Conservation (phyloP, 1,284 basidiomycete genomes). For the Ganoderma lucidum region DNA sequence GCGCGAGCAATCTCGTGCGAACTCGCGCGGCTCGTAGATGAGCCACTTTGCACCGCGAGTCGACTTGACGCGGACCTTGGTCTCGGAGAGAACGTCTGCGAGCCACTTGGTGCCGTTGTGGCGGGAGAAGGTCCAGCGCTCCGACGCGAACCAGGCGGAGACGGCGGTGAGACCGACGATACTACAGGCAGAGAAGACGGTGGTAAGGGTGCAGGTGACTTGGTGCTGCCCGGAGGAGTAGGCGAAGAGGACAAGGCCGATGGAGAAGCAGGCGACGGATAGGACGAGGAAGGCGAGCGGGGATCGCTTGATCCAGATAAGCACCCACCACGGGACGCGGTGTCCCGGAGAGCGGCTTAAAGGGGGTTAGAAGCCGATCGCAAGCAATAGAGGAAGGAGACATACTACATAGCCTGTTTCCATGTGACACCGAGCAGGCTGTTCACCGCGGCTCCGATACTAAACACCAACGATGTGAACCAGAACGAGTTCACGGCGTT, state of each 20-base stretch:
- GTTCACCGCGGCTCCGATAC: conserved; percentile 79
- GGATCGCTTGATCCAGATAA: conserved; percentile 83
- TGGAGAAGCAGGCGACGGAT: conserved; percentile 76
- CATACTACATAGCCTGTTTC: conserved; percentile 84
- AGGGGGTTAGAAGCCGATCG: conserved; percentile 3
- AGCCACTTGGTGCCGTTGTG: conserved; percentile 82
- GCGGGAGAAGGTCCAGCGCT: conserved; percentile 73
- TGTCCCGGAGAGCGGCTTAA: conserved; percentile 62
- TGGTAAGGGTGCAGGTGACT: conserved; percentile 74
- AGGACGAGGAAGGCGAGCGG: conserved; percentile 77
- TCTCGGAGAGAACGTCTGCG: conserved; percentile 63
- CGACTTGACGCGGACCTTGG: conserved; percentile 41
- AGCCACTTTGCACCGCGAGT: conserved; percentile 47
- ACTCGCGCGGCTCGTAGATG: conserved; percentile 38
- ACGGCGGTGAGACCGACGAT: conserved; percentile 79
- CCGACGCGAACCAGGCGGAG: conserved; percentile 80
- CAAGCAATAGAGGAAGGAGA: conserved; percentile 34
- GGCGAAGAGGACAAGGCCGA: conserved; percentile 71
- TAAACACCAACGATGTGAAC: conserved; percentile 80
- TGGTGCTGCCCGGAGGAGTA: conserved; percentile 68
- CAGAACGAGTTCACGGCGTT: conserved; percentile 74
- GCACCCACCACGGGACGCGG: conserved; percentile 82
- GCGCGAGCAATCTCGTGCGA: conserved; percentile 32
- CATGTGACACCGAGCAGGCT: conserved; percentile 75
- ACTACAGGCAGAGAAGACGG: conserved; percentile 76